Base-by-base conservation (phyloP, 495 filamentous ascomycete genomes). In the Penicillium angulare region DNA sequence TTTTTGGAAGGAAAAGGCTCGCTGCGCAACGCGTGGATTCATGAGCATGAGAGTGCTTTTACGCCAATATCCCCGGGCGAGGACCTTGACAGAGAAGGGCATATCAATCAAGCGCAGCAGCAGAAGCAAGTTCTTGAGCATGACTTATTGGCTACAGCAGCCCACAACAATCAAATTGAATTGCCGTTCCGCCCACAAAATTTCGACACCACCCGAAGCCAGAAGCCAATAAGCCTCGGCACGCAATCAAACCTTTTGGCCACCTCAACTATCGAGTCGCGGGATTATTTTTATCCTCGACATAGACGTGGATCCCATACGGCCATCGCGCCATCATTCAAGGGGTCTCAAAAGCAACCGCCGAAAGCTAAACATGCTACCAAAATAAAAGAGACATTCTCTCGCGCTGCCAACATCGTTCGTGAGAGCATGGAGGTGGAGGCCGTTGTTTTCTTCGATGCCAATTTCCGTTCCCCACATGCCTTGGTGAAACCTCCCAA, bases 371-470 rank as follows among this genome's bases (percentile, higher is more conserved):
- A 31, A 21, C 48, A 59, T 20, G 20, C 27, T 12, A 23, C 34
- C 20, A 39, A 53, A 6, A 12, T 55, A 7, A 32, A 42, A 20
- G 44, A 55, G n/a, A 45, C 55, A 0, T 64, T 64, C 31, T 62
- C 59, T 6, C 66, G 70, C 31, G 79, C 78, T 16, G 64, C 72
- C 27, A 74, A 74, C 38, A 63, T 81, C 21, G 72, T 80, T 33
- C 66, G 78, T 18, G 74, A 80, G 50, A 66, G 74, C 10, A 72
- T 79, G 22, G 71, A 75, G 17, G 71, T 75, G 7, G 77, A 79
- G 6, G 78, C 75, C 0, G 69, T 72, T 9, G 44, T 78, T 8
- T 79, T 75, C 49, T 64, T 77, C n/a, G 72, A 80, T 52, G 77
- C 77, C 16, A 73, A 76, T 20, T 60, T 60, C 24, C 17, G 42